Conservation (phyloP, 2,329 filamentous ascomycete genomes). For the Hortaea sp. region DNA sequence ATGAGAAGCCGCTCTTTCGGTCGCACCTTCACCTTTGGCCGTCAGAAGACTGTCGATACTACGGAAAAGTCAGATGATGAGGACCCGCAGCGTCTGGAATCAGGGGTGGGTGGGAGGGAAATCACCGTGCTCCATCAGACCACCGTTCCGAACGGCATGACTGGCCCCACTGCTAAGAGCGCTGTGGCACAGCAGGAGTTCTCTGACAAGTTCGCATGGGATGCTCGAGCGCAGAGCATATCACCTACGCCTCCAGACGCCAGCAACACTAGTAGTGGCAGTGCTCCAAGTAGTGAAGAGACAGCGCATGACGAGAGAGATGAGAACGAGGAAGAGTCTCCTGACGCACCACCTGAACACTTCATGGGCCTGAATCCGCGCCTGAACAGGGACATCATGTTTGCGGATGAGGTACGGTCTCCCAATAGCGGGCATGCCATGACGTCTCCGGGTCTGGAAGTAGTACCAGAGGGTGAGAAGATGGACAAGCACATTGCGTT, state of each 20-base stretch:
- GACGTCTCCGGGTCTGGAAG: constrained; percentile 32
- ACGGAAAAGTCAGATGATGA: constrained; percentile 24
- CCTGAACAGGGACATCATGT: constrained; percentile 48
- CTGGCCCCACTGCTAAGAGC: constrained; percentile 39
- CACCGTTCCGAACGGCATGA: constrained; percentile 46
- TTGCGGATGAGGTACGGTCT: constrained; percentile 52
- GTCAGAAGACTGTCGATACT: constrained; percentile 11
- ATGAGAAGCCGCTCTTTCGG: constrained; percentile 48
- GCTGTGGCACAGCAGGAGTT: constrained; percentile 24
- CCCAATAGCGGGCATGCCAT: constrained; percentile 4
- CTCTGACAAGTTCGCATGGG: constrained; percentile 35
- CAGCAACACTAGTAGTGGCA: constrained; percentile 8
- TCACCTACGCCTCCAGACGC: constrained; percentile 28
- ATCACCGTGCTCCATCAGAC: constrained; percentile 57
- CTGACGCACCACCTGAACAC: not conserved
- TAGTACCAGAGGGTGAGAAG: constrained; percentile 45
- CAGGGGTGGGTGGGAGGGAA: constrained; percentile 53
- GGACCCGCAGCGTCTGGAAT: constrained; percentile 43
- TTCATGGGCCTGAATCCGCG: constrained; percentile 20
- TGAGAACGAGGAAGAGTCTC: not conserved
- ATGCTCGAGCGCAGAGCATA: constrained; percentile 19
- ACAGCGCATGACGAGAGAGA: constrained; percentile 2
- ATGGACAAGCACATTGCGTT: constrained; percentile 73
- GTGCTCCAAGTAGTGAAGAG: constrained; percentile 4
- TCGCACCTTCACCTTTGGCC: constrained; percentile 33